These are phyloP conservation scores for Amanita muscaria DNA, from an alignment of 768 basidiomycete species.

Conservation along the genomic window DNA sequence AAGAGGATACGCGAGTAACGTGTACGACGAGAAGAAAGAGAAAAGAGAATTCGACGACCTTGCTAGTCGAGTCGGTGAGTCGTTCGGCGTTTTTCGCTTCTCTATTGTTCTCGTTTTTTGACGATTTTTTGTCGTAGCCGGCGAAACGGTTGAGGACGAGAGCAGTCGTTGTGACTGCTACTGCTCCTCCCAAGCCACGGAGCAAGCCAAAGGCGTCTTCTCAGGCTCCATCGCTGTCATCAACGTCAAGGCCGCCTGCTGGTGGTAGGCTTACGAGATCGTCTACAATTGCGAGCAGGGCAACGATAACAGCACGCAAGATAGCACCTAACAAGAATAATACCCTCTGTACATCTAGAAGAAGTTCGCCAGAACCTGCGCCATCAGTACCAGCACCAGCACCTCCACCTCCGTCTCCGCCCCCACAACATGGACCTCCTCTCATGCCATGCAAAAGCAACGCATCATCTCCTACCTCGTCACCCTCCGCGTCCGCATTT, in stretches of 20 bases:
- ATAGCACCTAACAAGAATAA: neutral
- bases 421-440: too few relatives aligned
- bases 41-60: constrained; percentile 1
- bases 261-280: neutral
- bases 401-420: neutral
- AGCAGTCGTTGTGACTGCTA: neutral
- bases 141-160: constrained; percentile 4
- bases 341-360: neutral
- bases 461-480: neutral
- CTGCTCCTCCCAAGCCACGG: neutral
- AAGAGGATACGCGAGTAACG: neutral
- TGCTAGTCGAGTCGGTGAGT: constrained; percentile 3
- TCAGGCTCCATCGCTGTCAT: too few relatives aligned
- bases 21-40: constrained; percentile 1
- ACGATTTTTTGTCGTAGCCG: neutral
- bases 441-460: neutral
- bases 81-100: too few relatives aligned
- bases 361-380: neutral
- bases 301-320: neutral
- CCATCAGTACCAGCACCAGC: neutral
- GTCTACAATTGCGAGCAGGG: neutral
- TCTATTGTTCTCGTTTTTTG: neutral
- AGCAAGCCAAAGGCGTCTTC: too few relatives aligned
- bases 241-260: too few relatives aligned
- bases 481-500: constrained; percentile 6